Percentiles rank a stretch among this genome's conserved stretches.
Evolutionary conservation across 352 stramenopile species (phyloP).

Genomic region (Globisporangium rhizosaccharum): DNA sequence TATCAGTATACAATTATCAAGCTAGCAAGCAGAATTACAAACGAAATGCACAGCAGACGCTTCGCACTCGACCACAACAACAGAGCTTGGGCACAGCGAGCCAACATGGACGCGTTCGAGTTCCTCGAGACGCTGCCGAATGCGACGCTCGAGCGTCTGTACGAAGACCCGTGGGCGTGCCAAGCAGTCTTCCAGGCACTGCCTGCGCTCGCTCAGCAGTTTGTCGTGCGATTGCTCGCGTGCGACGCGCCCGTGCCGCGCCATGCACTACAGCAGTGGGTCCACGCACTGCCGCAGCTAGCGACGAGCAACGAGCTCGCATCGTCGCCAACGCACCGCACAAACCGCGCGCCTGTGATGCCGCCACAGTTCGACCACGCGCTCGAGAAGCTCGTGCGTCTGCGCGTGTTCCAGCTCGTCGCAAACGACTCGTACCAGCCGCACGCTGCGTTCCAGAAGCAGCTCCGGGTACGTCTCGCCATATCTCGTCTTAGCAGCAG

Average conservation of each 20-base stretch:
- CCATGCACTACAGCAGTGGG: slow-evolving; percentile 60
- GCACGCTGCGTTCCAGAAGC: slow-evolving; percentile 51
- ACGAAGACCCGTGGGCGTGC: slow-evolving; percentile 85
- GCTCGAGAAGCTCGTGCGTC: slow-evolving; percentile 46
- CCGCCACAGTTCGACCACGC: slow-evolving; percentile 47
- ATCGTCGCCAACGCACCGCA: slow-evolving; percentile 1
- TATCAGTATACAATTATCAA: not conserved
- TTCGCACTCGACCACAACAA: not conserved
- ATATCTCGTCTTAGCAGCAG: not conserved
- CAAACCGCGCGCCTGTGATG: slow-evolving; percentile 19
- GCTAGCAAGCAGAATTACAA: not conserved
- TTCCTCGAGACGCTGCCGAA: slow-evolving; percentile 80
- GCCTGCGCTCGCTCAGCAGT: slow-evolving; percentile 82
- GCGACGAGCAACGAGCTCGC: slow-evolving; percentile 1
- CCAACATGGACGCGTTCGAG: slow-evolving; percentile 78
- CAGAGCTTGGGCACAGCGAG: not conserved
- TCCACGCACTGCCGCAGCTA: slow-evolving; percentile 31
- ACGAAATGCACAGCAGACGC: not conserved
- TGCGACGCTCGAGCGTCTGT: slow-evolving; percentile 70
- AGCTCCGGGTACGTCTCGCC: slow-evolving; percentile 39
- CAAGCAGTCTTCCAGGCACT: slow-evolving; percentile 87
- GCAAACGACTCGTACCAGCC: slow-evolving; percentile 34
- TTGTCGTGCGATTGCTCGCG: slow-evolving; percentile 84
- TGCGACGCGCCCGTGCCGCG: slow-evolving; percentile 43
- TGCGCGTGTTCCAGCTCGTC: slow-evolving; percentile 48